Base-by-base conservation (phyloP, 257 asterid genomes). In the Forsythia suspensa region DNA sequence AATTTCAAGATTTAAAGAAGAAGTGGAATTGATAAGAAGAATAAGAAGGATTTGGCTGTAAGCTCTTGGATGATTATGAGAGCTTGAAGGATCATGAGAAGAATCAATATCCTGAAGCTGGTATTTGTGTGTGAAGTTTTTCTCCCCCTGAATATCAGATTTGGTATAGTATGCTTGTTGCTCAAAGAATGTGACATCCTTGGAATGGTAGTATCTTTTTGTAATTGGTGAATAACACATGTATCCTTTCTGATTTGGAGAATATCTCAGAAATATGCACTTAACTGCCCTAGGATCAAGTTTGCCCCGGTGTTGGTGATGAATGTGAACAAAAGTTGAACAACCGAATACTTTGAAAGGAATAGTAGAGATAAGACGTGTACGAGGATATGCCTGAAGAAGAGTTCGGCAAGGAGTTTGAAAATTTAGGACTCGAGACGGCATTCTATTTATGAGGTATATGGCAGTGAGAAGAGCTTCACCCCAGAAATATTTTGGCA, bases 131-230 rank as follows among this genome's bases (percentile, higher is more conserved):
- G 34, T 29, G 34, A 29, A 29, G 34, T 29, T 29, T 29, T 29
- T 29, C 34, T 29, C 34, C 34, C 34, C 34, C 34, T 29, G 34
- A 29, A 29, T 29, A 29, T 29, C 34, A 29, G 34, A 29, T 29
- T 29, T 29, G 72, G 37, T 29, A 1, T 42, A 76, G 18, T 67
- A 76, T 0, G 84, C 2, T 21, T 51, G 65, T 18, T 76, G 41
- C 29, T 72, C 75, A 12, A 65, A 46, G 12, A 81, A 76, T 0
- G 46, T 55, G 4, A 76, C 71, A 76, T 71, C 72, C 78, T 63
- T 81, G 20, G 84, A 24, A 34, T 12, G 20, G 10, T 75, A 80
- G 3, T 24, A 0, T 18, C 48, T 70, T 11, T 36, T 41, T 4
- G 69, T 70, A 8, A 13, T 12, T 0, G 44, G 44, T 34, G 67